Base-by-base conservation (phyloP, 306 rosid species). In the Sophora flavescens region DNA sequence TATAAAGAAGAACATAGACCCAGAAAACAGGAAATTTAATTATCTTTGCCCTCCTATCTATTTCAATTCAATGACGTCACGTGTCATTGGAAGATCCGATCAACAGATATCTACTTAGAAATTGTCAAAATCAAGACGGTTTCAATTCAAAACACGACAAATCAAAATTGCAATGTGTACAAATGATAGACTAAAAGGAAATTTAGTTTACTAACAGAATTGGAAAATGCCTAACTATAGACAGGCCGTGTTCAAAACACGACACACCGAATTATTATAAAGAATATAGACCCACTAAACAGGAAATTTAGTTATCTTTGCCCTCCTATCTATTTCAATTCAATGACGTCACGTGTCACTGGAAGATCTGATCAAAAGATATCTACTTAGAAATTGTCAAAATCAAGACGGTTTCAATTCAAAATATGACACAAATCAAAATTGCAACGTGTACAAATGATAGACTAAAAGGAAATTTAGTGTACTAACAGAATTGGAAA, bases 121-220 rank as follows among this genome's bases (percentile, higher is more conserved):
- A 61, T 62, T 74, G 47, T 53, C 72, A 39, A 78, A 61, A 63
- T 16, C 18, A 39, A 66, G 44, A 61, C 30, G 59, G 26, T 41
- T 42, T 66, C 11, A 51, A 18, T 30, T 45, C 59, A 17, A 52
- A 57, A 51, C 14, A 13, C 22, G 22, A 42, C 14, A 39, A 78
- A 56, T 64, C n/a, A 28, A 52, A 68, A 66, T 30, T 16, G 11
- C 12, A 30, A 8, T 32, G 32, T 54, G 52, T 52, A 47, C 3
- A 17, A 53, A 30, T 0, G 32, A 30, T 30, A 30, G 32, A 0
- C 2, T 30, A 30, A 30, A 30, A 30, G 32, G 32, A 30, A 30
- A 30, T 30, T 30, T 30, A 30, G 22, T 30, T 30, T 30, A 30
- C 1, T 30, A 0, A 30, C 32, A 30, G 32, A 30, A 2, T 30